Evolutionary conservation across 140 eudicot genomes (phyloP).

Genomic region (Stevia rebaudiana): DNA sequence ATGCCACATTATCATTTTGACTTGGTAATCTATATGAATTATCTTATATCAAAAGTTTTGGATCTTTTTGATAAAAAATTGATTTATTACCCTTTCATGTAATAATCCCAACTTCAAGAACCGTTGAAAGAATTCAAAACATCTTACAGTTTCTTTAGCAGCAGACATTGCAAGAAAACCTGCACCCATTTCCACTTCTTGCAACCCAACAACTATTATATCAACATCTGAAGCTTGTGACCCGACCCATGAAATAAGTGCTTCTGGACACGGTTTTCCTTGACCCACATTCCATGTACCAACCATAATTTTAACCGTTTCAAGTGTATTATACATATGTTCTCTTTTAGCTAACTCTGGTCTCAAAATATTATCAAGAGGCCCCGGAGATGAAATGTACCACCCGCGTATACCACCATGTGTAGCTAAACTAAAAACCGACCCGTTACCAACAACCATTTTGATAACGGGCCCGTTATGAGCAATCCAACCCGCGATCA

Average conservation of each 20-base stretch:
- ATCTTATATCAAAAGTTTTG: neutral
- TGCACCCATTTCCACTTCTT: slow-evolving; percentile 99
- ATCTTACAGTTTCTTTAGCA: slow-evolving; percentile 96
- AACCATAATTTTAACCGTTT: slow-evolving; percentile 58
- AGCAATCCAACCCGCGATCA: slow-evolving; percentile 77
- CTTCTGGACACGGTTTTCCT: slow-evolving; percentile 82
- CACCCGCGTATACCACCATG: slow-evolving; percentile 88
- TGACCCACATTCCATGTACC: slow-evolving; percentile 98
- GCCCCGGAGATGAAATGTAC: slow-evolving; percentile 85
- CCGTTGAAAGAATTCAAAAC: slow-evolving; percentile 4
- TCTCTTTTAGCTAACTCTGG: slow-evolving; percentile 63
- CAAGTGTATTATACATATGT: slow-evolving; percentile 57
- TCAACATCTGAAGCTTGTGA: slow-evolving; percentile 74
- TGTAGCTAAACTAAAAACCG: slow-evolving; percentile 73
- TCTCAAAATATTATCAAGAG: slow-evolving; percentile 62
- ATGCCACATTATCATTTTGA: neutral
- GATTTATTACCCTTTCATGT: neutral
- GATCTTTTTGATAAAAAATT: neutral
- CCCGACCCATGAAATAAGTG: slow-evolving; percentile 78
- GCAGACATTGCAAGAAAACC: slow-evolving; percentile 99
- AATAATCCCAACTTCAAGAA: neutral
- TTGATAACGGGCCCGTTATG: slow-evolving; percentile 87
- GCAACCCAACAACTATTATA: slow-evolving; percentile 80
- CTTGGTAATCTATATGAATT: neutral
- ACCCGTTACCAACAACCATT: slow-evolving; percentile 61